phyloP scores from a whole-genome alignment of 768 basidiomycete genomes.

The Mycena crocata region DNA sequence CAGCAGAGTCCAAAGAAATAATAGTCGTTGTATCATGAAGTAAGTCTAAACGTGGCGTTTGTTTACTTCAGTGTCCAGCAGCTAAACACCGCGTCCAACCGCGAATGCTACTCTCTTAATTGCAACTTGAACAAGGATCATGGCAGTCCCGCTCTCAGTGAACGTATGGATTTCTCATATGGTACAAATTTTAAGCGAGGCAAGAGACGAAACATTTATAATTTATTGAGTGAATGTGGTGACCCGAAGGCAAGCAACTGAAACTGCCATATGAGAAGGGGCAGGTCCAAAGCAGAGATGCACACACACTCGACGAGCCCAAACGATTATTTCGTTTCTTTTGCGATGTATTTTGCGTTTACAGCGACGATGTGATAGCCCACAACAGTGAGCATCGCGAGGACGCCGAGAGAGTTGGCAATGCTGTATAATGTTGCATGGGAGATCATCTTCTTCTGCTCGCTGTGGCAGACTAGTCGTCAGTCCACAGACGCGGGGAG shows the following conservation, averaged over 20 bases:
- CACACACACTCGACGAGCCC: slow-evolving; percentile 1
- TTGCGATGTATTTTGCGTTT: slow-evolving; percentile 59
- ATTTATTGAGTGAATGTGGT: not conserved
- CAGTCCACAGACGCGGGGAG: not conserved
- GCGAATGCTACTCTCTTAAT: too few relatives aligned
- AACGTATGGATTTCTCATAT: too few relatives aligned
- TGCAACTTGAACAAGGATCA: too few relatives aligned
- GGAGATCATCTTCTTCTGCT: slow-evolving; percentile 71
- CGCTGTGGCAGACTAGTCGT: not conserved
- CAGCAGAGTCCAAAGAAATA: slow-evolving; percentile 49
- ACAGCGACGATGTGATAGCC: slow-evolving; percentile 93
- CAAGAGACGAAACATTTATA: not conserved
- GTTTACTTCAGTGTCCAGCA: too few relatives aligned
- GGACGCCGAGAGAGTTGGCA: slow-evolving; percentile 83
- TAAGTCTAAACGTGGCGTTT: slow-evolving; percentile 28
- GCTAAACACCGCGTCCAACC: too few relatives aligned
- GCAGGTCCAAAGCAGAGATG: not conserved
- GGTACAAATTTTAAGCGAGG: not conserved
- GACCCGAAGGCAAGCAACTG: not conserved
- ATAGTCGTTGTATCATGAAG: slow-evolving; percentile 38
- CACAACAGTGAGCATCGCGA: slow-evolving; percentile 90
- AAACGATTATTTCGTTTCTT: slow-evolving; percentile 18
- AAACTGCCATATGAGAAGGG: not conserved
- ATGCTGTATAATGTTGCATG: slow-evolving; percentile 84
- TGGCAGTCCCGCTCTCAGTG: too few relatives aligned